phyloP scores from a whole-genome alignment of 1,139 yeast genomes.

The Saccharomyces hybrid region DNA sequence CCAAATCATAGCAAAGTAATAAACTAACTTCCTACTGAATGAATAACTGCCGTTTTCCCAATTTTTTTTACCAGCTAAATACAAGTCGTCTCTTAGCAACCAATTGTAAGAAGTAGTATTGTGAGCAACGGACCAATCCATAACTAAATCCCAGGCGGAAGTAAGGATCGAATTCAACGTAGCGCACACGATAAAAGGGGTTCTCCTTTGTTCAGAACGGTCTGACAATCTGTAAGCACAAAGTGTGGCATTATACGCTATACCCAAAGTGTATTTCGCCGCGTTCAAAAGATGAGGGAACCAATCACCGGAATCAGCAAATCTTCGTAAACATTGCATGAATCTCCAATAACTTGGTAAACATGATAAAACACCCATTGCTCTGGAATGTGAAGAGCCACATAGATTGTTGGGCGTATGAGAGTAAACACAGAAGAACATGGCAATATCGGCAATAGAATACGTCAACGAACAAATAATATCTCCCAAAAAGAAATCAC shows the following conservation, averaged over 20 bases:
- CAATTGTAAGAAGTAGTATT: conserved; percentile 41
- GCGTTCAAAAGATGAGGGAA: conserved; percentile 96
- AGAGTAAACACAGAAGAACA: conserved; percentile 77
- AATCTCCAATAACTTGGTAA: conserved; percentile 88
- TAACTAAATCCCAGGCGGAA: conserved; percentile 77
- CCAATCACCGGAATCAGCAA: conserved; percentile 86
- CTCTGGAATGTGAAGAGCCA: conserved; percentile 68
- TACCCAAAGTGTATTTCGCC: conserved; percentile 60
- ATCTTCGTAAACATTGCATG: conserved; percentile 86
- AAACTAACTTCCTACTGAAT: conserved; percentile 47
- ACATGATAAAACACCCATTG: conserved; percentile 76
- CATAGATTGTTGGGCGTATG: conserved; percentile 42
- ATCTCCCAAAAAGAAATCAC: conserved; percentile 91
- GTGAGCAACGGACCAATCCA: conserved; percentile 93
- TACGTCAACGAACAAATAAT: conserved; percentile 82
- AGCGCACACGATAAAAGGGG: conserved; percentile 66
- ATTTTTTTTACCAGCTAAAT: conserved; percentile 30
- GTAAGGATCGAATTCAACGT: conserved; percentile 61
- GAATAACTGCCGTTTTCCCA: conserved; percentile 30
- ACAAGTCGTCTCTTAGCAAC: conserved; percentile 61
- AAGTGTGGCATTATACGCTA: conserved; percentile 63
- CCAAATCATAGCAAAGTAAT: conserved; percentile 64
- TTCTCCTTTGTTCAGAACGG: conserved; percentile 37
- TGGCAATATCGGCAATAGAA: conserved; percentile 74
- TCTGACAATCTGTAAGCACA: conserved; percentile 60